Base-by-base conservation (phyloP, 164 flowering plant genomes). In the Vitis labrusca region DNA sequence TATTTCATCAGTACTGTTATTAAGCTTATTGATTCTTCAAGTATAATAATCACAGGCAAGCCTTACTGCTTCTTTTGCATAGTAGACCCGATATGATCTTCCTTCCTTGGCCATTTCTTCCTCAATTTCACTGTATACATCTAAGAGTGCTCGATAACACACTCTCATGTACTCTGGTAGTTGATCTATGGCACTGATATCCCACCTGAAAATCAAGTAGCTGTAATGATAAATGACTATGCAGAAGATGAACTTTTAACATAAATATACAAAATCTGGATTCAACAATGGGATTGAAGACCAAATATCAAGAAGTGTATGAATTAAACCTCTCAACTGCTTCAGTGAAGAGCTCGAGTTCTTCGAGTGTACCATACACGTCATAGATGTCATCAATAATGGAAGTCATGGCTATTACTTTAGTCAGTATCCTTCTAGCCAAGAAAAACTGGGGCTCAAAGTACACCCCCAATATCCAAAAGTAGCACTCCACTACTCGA, bases 91-190 rank as follows among this genome's bases (percentile, higher is more conserved):
- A 19, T 75, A 74, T 2, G 68, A 57, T 55, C 68, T 77, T 76
- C 79, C 83, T 59, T 80, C 61, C 15, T 64, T 65, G 1, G 32
- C 66, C 67, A 83, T 16, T 5, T 78, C 61, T 30, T 75, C 66
- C 64, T 80, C 83, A 50, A 82, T 76, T 61, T 76, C 79, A 0
- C n/a, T 48, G 16, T 47, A 77, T 27, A 73, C 14, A 37, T 79
- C 78, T 9, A 81, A 47, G 5, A 83, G 30, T 17, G 64, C 78
- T 15, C 32, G 30, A 50, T 79, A 83, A 52, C 32, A 62, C 8
- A 68, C 1, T 66, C 74, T 76, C 82, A 86, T 81, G 71, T 83
- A 81, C 4, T 79, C 83, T 2, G 88, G 90, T 0, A 86, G 76
- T n/a, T 53, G 50, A 52, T 83, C 75, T 2, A 53, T 56, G 23